Conservation (phyloP, 306 rosid genomes). For the Datisca glomerata region DNA sequence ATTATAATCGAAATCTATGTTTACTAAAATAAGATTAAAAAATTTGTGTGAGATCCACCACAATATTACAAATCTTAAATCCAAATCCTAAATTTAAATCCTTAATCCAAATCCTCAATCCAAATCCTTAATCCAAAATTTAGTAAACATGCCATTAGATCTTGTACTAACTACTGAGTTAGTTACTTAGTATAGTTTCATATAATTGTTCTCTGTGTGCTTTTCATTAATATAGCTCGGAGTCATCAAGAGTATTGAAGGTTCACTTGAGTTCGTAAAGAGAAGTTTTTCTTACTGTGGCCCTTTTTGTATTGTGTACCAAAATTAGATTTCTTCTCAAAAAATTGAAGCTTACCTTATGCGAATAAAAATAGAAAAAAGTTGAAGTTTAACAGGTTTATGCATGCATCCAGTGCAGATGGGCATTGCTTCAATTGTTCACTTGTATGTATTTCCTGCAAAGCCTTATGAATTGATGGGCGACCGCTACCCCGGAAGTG, state of each 20-base stretch:
- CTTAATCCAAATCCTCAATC: too few species aligned
- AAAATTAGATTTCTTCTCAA: too few species aligned
- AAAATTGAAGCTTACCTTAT: too few species aligned
- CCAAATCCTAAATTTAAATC: too few species aligned
- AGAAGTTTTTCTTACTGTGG: neutral
- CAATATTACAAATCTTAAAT: too few species aligned
- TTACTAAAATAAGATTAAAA: too few species aligned
- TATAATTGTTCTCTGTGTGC: conserved; percentile 2
- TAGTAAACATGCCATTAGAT: too few species aligned
- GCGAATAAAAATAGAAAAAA: too few species aligned
- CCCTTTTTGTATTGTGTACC: too few species aligned
- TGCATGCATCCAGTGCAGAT: conserved; percentile 75
- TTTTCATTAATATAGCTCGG: conserved; percentile 2
- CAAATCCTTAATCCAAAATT: too few species aligned
- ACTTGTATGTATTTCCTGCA: conserved; percentile 90
- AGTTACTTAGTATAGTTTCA: neutral
- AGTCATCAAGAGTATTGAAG: conserved; percentile 2
- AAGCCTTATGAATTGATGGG: conserved; percentile 97
- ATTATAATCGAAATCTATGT: too few species aligned
- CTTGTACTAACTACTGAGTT: neutral
- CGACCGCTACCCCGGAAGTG: conserved; percentile 58
- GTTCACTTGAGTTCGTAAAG: neutral
- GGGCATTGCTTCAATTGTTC: conserved; percentile 92
- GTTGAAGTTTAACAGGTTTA: conserved; percentile 38
- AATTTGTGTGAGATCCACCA: too few species aligned